These are phyloP conservation scores for Limnomonas spitsbergensis DNA, from an alignment of 139 green algal genomes.

Conservation along the genomic window DNA sequence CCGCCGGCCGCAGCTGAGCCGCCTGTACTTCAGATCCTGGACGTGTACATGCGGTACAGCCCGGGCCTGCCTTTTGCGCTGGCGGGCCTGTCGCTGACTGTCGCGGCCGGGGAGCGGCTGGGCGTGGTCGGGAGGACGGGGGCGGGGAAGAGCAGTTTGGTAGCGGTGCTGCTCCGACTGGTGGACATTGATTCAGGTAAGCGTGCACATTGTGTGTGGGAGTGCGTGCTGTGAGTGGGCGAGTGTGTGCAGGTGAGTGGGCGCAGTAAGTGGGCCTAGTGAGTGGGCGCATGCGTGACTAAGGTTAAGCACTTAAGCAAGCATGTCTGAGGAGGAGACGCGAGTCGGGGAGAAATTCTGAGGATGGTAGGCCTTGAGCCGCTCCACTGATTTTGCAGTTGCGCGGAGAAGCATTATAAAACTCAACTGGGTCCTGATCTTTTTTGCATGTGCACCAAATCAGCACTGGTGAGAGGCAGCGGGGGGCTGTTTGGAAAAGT, in stretches of 20 bases:
- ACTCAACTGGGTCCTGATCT: no score
- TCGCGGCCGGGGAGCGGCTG: conserved; percentile 60
- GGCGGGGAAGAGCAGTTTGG: conserved; percentile 45
- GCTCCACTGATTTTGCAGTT: neutral
- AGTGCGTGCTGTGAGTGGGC: neutral
- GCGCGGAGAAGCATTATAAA: no score
- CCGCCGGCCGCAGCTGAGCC: neutral
- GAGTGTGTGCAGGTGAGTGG: neutral
- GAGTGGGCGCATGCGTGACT: neutral
- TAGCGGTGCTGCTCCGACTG: conserved; percentile 62
- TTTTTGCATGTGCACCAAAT: no score
- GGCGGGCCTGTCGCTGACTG: conserved; percentile 33
- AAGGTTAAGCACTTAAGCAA: no score
- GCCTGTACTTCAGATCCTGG: conserved; percentile 1
- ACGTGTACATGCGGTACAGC: conserved; percentile 54
- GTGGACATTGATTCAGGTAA: conserved; percentile 36
- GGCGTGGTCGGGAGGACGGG: conserved; percentile 72
- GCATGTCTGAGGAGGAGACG: no score
- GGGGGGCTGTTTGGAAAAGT: no score
- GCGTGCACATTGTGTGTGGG: neutral
- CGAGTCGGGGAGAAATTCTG: neutral
- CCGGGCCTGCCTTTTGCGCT: conserved; percentile 38
- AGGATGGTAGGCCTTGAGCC: neutral
- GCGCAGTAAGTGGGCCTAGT: neutral
- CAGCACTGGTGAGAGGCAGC: no score